Evolutionary conservation across 2,329 filamentous ascomycete species (phyloP).

Genomic region (Aspergillus ochraceoroseus): DNA sequence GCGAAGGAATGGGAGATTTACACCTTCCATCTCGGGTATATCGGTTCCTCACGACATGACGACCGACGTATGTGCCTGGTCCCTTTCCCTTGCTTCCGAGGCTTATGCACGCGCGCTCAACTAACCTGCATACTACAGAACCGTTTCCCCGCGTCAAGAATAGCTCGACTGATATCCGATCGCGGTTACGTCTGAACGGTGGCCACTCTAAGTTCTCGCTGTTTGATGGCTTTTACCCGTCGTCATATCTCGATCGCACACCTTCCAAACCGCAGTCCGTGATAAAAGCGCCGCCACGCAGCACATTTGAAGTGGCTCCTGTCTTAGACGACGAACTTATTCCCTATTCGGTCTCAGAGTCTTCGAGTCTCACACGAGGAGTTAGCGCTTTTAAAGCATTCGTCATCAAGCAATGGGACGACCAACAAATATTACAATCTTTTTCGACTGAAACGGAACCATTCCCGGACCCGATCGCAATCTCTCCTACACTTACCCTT

Average conservation of each 20-base stretch:
- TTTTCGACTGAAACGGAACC: slow-evolving; percentile 21
- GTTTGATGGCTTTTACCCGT: slow-evolving; percentile 11
- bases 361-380: slow-evolving; percentile 27
- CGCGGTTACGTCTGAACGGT: slow-evolving; percentile 16
- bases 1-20: slow-evolving; percentile 29
- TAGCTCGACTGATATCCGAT: slow-evolving; percentile 16
- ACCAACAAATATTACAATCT: slow-evolving; percentile 23
- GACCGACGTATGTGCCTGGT: slow-evolving; percentile 26
- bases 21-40: slow-evolving; percentile 29
- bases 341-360: slow-evolving; percentile 18
- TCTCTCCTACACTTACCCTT: slow-evolving; percentile 11
- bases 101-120: background rate
- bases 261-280: slow-evolving; percentile 13
- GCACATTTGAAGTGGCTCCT: slow-evolving; percentile 20
- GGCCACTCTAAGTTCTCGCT: slow-evolving; percentile 20
- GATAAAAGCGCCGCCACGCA: slow-evolving; percentile 15
- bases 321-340: slow-evolving; percentile 21
- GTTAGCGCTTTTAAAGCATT: slow-evolving; percentile 32
- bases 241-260: slow-evolving; percentile 13
- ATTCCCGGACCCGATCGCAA: slow-evolving; percentile 6
- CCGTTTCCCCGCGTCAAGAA: slow-evolving; percentile 26
- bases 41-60: slow-evolving; percentile 22
- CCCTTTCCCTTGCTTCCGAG: slow-evolving; percentile 5
- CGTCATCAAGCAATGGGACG: slow-evolving; percentile 29
- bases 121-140: slow-evolving; percentile 19